phyloP scores from a whole-genome alignment of 495 filamentous ascomycete genomes.

The Podospora fimiseda region DNA sequence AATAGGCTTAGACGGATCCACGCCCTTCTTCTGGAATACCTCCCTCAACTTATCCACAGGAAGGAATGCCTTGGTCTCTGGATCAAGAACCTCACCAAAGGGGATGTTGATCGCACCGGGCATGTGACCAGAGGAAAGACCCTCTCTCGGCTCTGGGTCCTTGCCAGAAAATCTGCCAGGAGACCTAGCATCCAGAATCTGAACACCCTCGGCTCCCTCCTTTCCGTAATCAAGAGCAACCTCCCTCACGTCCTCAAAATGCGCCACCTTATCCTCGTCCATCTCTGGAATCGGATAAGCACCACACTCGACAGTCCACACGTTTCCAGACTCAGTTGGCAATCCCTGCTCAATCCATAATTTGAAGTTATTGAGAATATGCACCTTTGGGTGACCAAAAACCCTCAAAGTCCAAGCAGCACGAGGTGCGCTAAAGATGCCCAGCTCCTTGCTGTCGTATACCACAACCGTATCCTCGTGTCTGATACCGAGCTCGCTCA shows the following conservation, averaged over 20 bases:
- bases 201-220: constrained; percentile 71
- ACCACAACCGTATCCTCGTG: constrained; percentile 85
- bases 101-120: constrained; percentile 82
- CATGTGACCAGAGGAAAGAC: constrained; percentile 86
- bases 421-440: constrained; percentile 88
- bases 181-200: constrained; percentile 85
- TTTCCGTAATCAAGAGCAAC: constrained; percentile 68
- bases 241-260: constrained; percentile 73
- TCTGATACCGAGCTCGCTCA: constrained; percentile 80
- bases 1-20: constrained; percentile 77
- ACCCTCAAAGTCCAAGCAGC: constrained; percentile 88
- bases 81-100: constrained; percentile 72
- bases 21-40: constrained; percentile 68
- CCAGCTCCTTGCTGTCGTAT: constrained; percentile 81
- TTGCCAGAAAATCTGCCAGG: constrained; percentile 72
- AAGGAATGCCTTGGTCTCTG: constrained; percentile 73
- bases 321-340: constrained; percentile 72
- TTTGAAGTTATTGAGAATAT: constrained; percentile 90
- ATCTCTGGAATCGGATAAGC: constrained; percentile 48
- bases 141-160: constrained; percentile 79
- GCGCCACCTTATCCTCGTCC: constrained; percentile 43
- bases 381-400: constrained; percentile 85
- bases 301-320: constrained; percentile 53
- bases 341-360: constrained; percentile 77
- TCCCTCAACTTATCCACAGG: constrained; percentile 61